These are phyloP conservation scores for Nasturtium officinale DNA, from an alignment of 345 rosid genomes.

Conservation along the genomic window DNA sequence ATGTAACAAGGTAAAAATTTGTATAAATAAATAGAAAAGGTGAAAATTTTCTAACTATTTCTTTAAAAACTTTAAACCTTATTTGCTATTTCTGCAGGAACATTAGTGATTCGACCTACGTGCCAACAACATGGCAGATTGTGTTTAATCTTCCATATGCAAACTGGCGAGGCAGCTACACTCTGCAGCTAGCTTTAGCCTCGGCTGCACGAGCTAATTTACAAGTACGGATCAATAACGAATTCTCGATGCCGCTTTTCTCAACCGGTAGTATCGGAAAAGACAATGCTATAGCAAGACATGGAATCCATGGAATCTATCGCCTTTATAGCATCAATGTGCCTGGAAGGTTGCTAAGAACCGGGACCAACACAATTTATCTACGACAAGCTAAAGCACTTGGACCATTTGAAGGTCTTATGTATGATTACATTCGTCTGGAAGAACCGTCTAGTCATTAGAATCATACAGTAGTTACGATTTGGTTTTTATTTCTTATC, in stretches of 20 bases:
- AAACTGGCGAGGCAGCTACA: conserved; percentile 49
- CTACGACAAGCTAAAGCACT: conserved; percentile 58
- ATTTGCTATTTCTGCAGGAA: conserved; percentile 43
- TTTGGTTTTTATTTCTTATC: too few relatives aligned
- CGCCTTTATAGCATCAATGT: conserved; percentile 60
- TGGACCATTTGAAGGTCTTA: conserved; percentile 58
- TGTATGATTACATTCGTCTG: conserved; percentile 85
- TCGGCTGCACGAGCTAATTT: conserved; percentile 61
- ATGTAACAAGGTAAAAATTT: conserved; percentile 62
- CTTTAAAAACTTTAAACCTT: background rate
- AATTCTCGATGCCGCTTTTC: conserved; percentile 26
- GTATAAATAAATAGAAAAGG: background rate
- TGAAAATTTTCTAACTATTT: background rate
- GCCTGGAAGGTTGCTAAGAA: conserved; percentile 45
- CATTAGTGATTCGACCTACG: conserved; percentile 38
- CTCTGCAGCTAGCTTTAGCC: conserved; percentile 76
- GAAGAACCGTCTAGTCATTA: conserved; percentile 57
- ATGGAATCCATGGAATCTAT: conserved; percentile 53
- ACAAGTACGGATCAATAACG: conserved; percentile 62
- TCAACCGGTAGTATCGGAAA: conserved; percentile 39
- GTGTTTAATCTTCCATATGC: conserved; percentile 50
- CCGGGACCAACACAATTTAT: conserved; percentile 60
- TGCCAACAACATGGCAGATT: conserved; percentile 78
- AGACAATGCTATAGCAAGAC: conserved; percentile 46
- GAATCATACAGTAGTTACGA: background rate